These are phyloP conservation scores for Xylaria sp. DNA, from an alignment of 2,329 filamentous ascomycete genomes.

Conservation along the genomic window DNA sequence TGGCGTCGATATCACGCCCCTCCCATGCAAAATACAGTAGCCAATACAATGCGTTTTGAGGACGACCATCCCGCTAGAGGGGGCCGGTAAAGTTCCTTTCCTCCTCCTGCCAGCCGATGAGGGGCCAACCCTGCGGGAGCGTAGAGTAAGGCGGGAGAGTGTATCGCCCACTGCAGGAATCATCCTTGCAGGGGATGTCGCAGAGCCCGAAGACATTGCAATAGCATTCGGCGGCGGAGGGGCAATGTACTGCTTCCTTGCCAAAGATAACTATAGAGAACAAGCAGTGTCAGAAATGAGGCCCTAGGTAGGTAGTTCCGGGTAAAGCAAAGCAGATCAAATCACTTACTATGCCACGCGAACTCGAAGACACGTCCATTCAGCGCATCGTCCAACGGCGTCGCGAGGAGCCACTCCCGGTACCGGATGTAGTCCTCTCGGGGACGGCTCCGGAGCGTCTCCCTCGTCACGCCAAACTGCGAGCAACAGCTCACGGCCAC, in stretches of 20 bases:
- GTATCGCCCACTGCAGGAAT: slow-evolving; percentile 67
- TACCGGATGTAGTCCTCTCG: slow-evolving; percentile 64
- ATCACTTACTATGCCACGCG: slow-evolving; percentile 68
- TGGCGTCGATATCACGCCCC: not conserved
- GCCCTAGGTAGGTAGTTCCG: not conserved
- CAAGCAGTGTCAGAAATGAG: slow-evolving; percentile 48
- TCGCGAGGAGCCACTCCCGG: slow-evolving; percentile 68
- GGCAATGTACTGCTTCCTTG: slow-evolving; percentile 67
- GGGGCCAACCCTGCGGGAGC: slow-evolving; percentile 71
- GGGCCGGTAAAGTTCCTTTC: slow-evolving; percentile 44
- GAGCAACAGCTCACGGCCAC: slow-evolving; percentile 71
- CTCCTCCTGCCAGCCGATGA: slow-evolving; percentile 61
- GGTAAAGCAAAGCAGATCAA: not conserved
- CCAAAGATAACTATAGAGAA: slow-evolving; percentile 69
- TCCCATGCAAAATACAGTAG: not conserved
- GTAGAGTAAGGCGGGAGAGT: slow-evolving; percentile 65
- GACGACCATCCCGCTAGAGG: not conserved
- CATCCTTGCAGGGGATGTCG: slow-evolving; percentile 53
- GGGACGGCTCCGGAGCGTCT: slow-evolving; percentile 60
- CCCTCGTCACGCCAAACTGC: slow-evolving; percentile 69
- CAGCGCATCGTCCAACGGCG: slow-evolving; percentile 62
- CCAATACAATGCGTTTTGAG: not conserved
- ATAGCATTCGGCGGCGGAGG: slow-evolving; percentile 69
- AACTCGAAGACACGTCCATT: slow-evolving; percentile 72
- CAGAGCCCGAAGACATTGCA: slow-evolving; percentile 74